Evolutionary conservation across 2,329 filamentous ascomycete species (phyloP).

Genomic region (Botryotinia narcissicola): DNA sequence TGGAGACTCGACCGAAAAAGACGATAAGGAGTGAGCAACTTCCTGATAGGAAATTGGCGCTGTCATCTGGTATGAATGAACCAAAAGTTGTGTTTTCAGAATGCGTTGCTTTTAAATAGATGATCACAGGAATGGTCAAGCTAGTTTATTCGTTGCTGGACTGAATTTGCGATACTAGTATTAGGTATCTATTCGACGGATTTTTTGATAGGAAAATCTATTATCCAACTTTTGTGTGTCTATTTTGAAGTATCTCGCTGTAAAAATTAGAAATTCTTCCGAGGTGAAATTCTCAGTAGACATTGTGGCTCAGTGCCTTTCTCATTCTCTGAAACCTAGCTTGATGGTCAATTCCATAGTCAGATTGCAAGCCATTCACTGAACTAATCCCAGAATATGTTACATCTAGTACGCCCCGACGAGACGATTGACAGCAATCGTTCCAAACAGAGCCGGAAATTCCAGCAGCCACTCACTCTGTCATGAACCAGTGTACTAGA

Average conservation of each 20-base stretch:
- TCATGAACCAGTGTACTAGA: neutral
- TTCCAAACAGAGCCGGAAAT: fast-evolving
- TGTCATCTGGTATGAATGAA: neutral
- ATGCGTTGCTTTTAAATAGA: neutral
- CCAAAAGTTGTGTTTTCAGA: neutral
- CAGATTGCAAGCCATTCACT: fast-evolving
- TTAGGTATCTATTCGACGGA: neutral
- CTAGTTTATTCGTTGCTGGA: neutral
- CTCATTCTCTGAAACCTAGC: neutral
- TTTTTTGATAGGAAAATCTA: neutral
- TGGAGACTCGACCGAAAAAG: neutral
- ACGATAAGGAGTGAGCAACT: neutral
- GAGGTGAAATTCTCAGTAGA: neutral
- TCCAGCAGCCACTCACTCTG: neutral
- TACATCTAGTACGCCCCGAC: neutral
- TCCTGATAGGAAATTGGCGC: neutral
- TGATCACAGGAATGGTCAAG: neutral
- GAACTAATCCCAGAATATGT: neutral
- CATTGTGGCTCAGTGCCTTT: neutral
- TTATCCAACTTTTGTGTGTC: neutral
- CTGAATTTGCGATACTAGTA: neutral
- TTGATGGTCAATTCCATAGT: neutral
- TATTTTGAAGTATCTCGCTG: neutral
- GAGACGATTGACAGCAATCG: neutral
- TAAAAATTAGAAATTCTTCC: fast-evolving